Conservation (phyloP, 2,329 filamentous ascomycete species). For the Exserohilum turcica region DNA sequence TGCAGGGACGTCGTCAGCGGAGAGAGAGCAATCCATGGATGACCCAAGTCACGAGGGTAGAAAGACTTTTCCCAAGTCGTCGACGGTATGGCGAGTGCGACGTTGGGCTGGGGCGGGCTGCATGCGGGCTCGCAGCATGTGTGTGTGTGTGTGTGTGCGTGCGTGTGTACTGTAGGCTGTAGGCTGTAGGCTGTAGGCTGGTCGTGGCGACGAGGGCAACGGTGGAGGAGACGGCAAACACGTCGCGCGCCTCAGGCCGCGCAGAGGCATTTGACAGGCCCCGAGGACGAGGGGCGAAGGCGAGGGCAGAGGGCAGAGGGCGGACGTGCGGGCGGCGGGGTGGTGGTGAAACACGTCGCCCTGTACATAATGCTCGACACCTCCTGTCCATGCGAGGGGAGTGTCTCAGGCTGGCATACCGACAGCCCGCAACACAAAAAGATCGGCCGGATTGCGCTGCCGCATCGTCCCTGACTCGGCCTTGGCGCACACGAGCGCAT, state of each 20-base stretch:
- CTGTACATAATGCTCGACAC: conserved; percentile 32
- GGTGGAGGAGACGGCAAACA: conserved; percentile 9
- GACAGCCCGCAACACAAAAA: conserved; percentile 16
- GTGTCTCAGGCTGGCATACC: conserved; percentile 28
- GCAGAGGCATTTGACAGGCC: conserved; percentile 8
- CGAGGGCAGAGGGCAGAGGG: too few species aligned
- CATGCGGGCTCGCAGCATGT: neutral
- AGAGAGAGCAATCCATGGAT: conserved; percentile 19
- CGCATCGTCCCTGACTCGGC: conserved; percentile 26
- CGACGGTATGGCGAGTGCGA: conserved; percentile 7
- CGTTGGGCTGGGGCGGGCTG: neutral
- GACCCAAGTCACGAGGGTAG: conserved; percentile 20
- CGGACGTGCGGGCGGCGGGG: conserved; percentile 23
- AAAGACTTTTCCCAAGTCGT: conserved; percentile 5
- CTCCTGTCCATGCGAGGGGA: conserved; percentile 38
- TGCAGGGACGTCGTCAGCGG: conserved; percentile 25
- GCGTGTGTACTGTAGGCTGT: too few species aligned
- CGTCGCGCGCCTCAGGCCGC: conserved; percentile 12
- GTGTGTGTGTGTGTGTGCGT: neutral
- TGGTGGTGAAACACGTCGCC: conserved; percentile 38
- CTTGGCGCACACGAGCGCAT: conserved; percentile 29
- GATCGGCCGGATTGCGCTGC: conserved; percentile 26
- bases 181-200: too few species aligned
- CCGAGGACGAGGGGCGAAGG: conserved; percentile 12
- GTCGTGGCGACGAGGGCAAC: too few species aligned